phyloP scores from a whole-genome alignment of 169 alveolate genomes.

The Theileria sp. region DNA sequence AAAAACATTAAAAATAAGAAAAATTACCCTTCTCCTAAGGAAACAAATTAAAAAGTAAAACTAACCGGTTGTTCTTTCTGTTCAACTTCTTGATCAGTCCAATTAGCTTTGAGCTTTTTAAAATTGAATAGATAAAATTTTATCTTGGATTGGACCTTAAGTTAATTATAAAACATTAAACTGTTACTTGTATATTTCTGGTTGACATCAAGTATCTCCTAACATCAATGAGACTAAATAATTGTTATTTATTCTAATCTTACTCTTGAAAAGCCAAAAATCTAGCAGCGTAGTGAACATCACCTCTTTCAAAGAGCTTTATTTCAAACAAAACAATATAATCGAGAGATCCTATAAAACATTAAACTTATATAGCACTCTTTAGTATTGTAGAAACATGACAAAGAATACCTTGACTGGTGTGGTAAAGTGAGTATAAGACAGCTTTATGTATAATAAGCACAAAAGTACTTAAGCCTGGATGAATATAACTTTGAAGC shows the following conservation, averaged over 20 bases:
- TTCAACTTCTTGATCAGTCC: constrained; percentile 6
- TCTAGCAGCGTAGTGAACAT: constrained; percentile 11
- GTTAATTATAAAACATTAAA: background rate
- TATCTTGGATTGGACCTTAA: constrained; percentile 13
- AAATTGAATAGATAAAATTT: constrained; percentile 17
- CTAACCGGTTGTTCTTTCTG: constrained; percentile 1
- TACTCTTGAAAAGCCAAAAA: constrained; percentile 42
- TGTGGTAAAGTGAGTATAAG: constrained; percentile 39
- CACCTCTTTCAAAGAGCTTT: constrained; percentile 7
- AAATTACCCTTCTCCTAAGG: background rate
- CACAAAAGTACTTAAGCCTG: constrained; percentile 24
- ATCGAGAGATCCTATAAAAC: constrained; percentile 22
- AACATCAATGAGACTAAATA: constrained; percentile 28
- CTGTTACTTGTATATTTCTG: constrained; percentile 29
- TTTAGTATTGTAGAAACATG: background rate
- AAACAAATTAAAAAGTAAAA: background rate
- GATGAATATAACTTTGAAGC: constrained; percentile 16
- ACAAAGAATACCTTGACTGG: constrained; percentile 31
- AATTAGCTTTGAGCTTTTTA: constrained; percentile 1
- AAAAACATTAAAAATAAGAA: background rate
- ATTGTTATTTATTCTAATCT: background rate
- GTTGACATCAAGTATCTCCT: constrained; percentile 41
- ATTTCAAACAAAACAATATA: constrained; percentile 48
- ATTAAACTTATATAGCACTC: background rate
- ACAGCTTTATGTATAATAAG: constrained; percentile 18